A percentile compares a stretch with the other conserved stretches of the same genome.
These are phyloP conservation scores for Teratosphaeriaceae sp. DNA, from an alignment of 2,329 filamentous ascomycete genomes.

Conservation along the genomic window DNA sequence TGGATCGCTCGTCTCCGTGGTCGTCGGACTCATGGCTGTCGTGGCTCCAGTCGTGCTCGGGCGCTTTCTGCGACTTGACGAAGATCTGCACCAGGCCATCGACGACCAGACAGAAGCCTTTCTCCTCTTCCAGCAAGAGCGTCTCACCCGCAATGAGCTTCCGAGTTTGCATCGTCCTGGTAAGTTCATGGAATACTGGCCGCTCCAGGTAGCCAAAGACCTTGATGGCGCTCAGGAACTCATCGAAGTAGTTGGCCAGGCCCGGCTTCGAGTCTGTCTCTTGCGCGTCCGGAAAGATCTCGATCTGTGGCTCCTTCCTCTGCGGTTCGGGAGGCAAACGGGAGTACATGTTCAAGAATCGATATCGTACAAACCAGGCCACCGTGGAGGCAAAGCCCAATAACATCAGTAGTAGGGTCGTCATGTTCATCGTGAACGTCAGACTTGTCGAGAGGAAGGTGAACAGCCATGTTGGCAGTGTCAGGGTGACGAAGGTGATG, in stretches of 20 bases:
- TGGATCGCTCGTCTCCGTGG: slow-evolving; percentile 57
- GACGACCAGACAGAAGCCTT: slow-evolving; percentile 95
- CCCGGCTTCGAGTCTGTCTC: slow-evolving; percentile 86
- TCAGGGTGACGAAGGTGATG: slow-evolving; percentile 80
- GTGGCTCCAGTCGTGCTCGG: slow-evolving; percentile 28
- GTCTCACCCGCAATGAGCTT: slow-evolving; percentile 96
- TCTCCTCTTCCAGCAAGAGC: slow-evolving; percentile 90
- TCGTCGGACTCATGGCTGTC: slow-evolving; percentile 38
- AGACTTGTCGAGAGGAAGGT: slow-evolving; percentile 84
- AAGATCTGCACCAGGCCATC: slow-evolving; percentile 97
- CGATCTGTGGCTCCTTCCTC: slow-evolving; percentile 90
- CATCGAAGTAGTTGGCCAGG: slow-evolving; percentile 91
- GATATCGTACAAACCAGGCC: slow-evolving; percentile 91
- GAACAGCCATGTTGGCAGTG: slow-evolving; percentile 82
- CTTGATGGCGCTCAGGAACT: slow-evolving; percentile 97
- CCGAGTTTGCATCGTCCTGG: slow-evolving; percentile 93
- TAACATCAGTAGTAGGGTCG: slow-evolving; percentile 80
- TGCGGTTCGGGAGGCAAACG: slow-evolving; percentile 89
- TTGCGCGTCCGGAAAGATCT: slow-evolving; percentile 88
- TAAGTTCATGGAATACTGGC: slow-evolving; percentile 95
- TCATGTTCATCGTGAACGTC: slow-evolving; percentile 98
- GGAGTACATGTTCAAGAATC: slow-evolving; percentile 95
- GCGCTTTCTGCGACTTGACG: slow-evolving; percentile 71
- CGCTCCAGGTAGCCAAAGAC: slow-evolving; percentile 96
- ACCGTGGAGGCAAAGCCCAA: slow-evolving; percentile 72